A percentile compares a stretch with the other conserved stretches of the same genome.
Conservation (phyloP, 1,284 basidiomycete genomes). For the Puccinia novopanici region DNA sequence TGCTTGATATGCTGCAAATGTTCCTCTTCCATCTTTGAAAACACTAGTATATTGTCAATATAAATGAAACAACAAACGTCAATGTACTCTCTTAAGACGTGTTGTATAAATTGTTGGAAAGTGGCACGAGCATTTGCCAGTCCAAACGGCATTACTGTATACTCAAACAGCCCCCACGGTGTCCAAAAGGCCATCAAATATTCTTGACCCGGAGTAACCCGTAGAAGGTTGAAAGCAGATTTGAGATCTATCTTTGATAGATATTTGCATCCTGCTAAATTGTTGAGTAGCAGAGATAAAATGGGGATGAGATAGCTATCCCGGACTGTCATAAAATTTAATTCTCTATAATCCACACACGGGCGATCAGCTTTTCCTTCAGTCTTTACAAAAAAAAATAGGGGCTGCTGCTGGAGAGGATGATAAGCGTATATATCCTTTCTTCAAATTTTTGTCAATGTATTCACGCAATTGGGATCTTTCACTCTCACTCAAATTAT, state of each 20-base stretch:
- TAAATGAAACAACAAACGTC: conserved; percentile 20
- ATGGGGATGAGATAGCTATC: conserved; percentile 41
- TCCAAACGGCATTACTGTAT: conserved; percentile 61
- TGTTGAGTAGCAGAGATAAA: conserved; percentile 6
- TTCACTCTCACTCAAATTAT: conserved; percentile 5
- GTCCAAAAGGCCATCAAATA: conserved; percentile 61
- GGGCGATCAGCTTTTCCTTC: no score
- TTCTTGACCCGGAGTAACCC: conserved; percentile 56
- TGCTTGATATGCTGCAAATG: conserved; percentile 5
- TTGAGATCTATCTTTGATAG: conserved; percentile 56
- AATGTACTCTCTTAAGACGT: neutral
- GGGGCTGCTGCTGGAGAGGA: conserved; percentile 27
- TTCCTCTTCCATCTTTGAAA: conserved; percentile 61
- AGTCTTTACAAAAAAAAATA: conserved; percentile 52
- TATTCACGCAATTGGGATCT: neutral
- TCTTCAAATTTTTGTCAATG: conserved; percentile 18
- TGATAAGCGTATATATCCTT: conserved; percentile 29
- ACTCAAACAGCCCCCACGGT: conserved; percentile 61
- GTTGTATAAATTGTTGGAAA: no score
- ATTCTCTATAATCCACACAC: conserved; percentile 47
- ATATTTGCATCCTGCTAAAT: neutral
- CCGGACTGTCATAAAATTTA: conserved; percentile 52
- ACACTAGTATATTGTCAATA: conserved; percentile 49
- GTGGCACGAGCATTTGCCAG: conserved; percentile 61
- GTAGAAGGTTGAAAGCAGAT: conserved; percentile 57